Conservation (phyloP, 371 early-diverging fungal species). For the Sporodiniella umbellata region DNA sequence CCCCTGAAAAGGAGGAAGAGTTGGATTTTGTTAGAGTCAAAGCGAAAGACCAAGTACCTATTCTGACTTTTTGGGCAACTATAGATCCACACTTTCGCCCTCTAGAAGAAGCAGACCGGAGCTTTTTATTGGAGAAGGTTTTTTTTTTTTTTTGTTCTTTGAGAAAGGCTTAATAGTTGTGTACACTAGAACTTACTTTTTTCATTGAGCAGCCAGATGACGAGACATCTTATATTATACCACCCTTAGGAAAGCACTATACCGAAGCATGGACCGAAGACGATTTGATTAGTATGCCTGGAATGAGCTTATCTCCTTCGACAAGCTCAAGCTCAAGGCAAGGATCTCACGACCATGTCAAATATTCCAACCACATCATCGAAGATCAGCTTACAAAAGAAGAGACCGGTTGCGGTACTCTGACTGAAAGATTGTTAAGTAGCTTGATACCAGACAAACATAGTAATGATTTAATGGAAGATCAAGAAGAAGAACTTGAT, state of each 20-base stretch:
- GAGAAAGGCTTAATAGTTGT: too few species aligned
- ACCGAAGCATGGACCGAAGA: constrained; percentile 84
- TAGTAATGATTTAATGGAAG: constrained; percentile 25
- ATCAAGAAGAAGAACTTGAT: constrained; percentile 27
- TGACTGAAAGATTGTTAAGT: constrained; percentile 75
- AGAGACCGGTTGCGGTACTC: constrained; percentile 61
- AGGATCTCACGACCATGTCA: constrained; percentile 23
- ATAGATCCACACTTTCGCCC: constrained; percentile 83
- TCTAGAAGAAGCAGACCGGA: constrained; percentile 82
- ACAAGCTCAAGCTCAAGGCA: constrained; percentile 24
- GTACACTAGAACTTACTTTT: too few species aligned
- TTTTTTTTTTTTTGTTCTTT: neutral
- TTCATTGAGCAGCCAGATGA: constrained; percentile 40
- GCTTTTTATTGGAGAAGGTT: constrained; percentile 59
- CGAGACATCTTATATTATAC: constrained; percentile 67
- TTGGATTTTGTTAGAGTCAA: constrained; percentile 46
- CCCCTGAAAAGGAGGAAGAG: constrained; percentile 5
- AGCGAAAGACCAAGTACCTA: constrained; percentile 73
- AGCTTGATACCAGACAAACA: constrained; percentile 59
- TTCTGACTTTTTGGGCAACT: constrained; percentile 75
- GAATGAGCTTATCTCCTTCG: constrained; percentile 38
- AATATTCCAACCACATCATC: constrained; percentile 35
- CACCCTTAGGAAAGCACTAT: constrained; percentile 77
- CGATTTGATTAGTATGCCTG: constrained; percentile 57
- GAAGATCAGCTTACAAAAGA: constrained; percentile 58